A percentile compares a stretch with the other conserved stretches of the same genome.
Conservation (phyloP, 441 rosid species). For the Populus tomentosa region DNA sequence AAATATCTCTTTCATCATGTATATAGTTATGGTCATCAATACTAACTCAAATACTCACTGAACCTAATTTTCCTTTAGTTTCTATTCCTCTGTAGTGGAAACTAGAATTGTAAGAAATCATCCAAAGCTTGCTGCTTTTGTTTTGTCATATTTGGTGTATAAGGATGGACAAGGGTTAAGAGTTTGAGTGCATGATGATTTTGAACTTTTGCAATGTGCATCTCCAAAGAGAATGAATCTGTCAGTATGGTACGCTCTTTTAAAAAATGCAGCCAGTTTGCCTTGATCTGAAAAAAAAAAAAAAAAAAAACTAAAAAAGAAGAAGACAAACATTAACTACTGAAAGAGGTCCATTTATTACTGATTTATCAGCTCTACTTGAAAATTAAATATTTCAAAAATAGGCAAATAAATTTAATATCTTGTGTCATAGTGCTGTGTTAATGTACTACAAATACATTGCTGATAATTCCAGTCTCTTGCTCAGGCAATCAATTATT, state of each 20-base stretch:
- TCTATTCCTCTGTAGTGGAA: not conserved
- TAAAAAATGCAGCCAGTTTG: not conserved
- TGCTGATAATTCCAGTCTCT: not conserved
- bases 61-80: not conserved
- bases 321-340: not conserved
- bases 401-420: not conserved
- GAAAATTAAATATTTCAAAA: not conserved
- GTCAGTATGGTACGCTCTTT: not conserved
- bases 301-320: too few species aligned
- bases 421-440: not conserved
- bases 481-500: constrained; percentile 66
- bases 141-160: not conserved
- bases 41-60: not conserved
- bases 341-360: not conserved
- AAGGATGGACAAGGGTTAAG: not conserved
- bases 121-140: not conserved
- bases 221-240: not conserved
- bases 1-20: not conserved
- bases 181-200: not conserved
- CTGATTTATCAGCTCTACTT: not conserved
- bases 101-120: not conserved
- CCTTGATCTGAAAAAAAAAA: not conserved
- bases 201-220: not conserved
- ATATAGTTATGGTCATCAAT: not conserved
- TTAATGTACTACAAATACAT: not conserved